Evolutionary conservation across 495 filamentous ascomycete species (phyloP).

Genomic region (Aspergillus avenaceus): DNA sequence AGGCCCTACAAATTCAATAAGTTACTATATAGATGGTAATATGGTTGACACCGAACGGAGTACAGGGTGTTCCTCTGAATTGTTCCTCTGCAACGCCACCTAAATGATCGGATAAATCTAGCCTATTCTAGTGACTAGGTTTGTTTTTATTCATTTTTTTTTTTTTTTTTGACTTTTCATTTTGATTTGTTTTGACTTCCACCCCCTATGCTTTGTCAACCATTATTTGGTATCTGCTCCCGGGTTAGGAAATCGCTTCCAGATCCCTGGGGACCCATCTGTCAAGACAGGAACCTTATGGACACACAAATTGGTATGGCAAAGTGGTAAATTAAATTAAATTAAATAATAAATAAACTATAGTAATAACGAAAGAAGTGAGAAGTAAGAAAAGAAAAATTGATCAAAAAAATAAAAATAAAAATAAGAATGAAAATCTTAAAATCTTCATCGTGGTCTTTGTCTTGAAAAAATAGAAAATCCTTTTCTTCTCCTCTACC

Average conservation of each 20-base stretch:
- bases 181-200: not conserved
- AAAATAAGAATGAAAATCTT: too few species aligned
- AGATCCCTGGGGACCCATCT: slow-evolving; percentile 32
- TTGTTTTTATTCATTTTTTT: not conserved
- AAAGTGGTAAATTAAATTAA: slow-evolving; percentile 4
- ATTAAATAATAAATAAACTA: slow-evolving; percentile 3
- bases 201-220: not conserved
- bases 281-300: slow-evolving; percentile 37
- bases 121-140: too few species aligned
- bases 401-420: not conserved
- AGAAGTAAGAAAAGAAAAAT: not conserved
- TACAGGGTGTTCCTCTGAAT: not conserved
- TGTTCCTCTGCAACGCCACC: slow-evolving; percentile 5
- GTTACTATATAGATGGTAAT: not conserved
- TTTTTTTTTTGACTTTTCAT: not conserved
- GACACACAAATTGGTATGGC: slow-evolving; percentile 14
- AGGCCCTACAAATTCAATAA: not conserved
- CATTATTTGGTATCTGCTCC: slow-evolving; percentile 18
- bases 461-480: too few species aligned
- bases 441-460: too few species aligned
- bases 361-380: not conserved
- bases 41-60: not conserved
- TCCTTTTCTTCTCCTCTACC: not conserved
- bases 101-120: not conserved
- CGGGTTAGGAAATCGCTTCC: slow-evolving; percentile 25